A percentile compares a stretch with the other conserved stretches of the same genome.
phyloP scores from a whole-genome alignment of 371 early-diverging fungal genomes.

The Actinomucor elegans region DNA sequence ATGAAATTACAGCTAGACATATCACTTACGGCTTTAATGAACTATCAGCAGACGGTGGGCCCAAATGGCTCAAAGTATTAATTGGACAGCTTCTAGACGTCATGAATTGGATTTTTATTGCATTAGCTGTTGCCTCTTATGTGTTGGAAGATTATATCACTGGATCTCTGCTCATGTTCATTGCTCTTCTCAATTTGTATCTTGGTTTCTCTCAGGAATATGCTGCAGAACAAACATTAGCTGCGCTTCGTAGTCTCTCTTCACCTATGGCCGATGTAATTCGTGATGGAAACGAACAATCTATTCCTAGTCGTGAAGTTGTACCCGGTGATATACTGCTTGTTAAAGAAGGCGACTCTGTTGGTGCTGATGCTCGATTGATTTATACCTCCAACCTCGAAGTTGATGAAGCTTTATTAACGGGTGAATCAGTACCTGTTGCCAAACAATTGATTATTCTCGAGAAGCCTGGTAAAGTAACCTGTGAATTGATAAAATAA shows the following conservation, averaged over 20 bases:
- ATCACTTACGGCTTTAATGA: slow-evolving; percentile 73
- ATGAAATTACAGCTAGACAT: slow-evolving; percentile 52
- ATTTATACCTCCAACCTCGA: slow-evolving; percentile 80
- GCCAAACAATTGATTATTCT: slow-evolving; percentile 52
- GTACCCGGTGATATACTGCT: slow-evolving; percentile 89
- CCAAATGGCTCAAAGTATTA: slow-evolving; percentile 70
- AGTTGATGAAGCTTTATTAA: slow-evolving; percentile 83
- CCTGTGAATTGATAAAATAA: too few relatives aligned
- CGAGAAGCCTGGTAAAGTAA: slow-evolving; percentile 24
- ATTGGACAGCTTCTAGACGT: slow-evolving; percentile 80
- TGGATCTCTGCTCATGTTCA: slow-evolving; percentile 67
- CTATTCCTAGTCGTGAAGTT: slow-evolving; percentile 68
- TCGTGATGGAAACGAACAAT: slow-evolving; percentile 69
- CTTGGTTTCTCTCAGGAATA: slow-evolving; percentile 90
- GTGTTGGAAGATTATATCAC: slow-evolving; percentile 63
- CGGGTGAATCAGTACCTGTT: slow-evolving; percentile 83
- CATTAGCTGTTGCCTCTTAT: slow-evolving; percentile 60
- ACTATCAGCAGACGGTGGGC: slow-evolving; percentile 59
- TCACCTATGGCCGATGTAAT: slow-evolving; percentile 79
- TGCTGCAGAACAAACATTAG: slow-evolving; percentile 87
- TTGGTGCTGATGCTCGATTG: slow-evolving; percentile 88
- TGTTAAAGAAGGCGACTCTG: slow-evolving; percentile 84
- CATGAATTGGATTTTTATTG: slow-evolving; percentile 81
- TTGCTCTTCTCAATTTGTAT: slow-evolving; percentile 75
- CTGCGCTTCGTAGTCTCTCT: slow-evolving; percentile 76